Percentiles rank a stretch among this genome's conserved stretches.
Conservation (phyloP, 768 basidiomycete genomes). For the Sporobolomyces pararoseus region DNA sequence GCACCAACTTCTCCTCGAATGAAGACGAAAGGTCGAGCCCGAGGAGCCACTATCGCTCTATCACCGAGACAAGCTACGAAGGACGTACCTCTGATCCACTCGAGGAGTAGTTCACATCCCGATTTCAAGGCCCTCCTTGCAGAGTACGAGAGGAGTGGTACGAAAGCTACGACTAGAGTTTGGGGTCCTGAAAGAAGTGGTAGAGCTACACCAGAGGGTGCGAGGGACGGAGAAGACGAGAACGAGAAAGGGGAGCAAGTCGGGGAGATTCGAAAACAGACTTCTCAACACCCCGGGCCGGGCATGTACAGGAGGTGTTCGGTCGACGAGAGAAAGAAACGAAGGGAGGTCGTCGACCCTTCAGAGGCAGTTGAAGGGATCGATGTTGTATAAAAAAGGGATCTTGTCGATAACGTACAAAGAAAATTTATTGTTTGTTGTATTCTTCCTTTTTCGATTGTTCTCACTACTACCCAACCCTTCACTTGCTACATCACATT, state of each 20-base stretch:
- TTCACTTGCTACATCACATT: not conserved
- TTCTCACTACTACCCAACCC: not conserved
- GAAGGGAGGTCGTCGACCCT: not conserved
- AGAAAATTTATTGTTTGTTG: not conserved
- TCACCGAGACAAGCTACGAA: not conserved
- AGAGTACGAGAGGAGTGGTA: slow-evolving; percentile 2
- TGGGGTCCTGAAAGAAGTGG: not conserved
- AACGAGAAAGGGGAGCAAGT: slow-evolving; percentile 3
- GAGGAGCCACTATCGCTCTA: slow-evolving; percentile 11
- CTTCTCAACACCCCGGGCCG: too few species aligned
- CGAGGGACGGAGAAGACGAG: not conserved
- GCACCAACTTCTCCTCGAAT: slow-evolving; percentile 1
- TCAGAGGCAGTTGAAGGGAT: slow-evolving; percentile 7
- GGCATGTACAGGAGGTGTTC: not conserved
- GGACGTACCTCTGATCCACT: slow-evolving; percentile 8
- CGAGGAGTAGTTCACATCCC: slow-evolving; percentile 29
- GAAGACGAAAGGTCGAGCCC: not conserved
- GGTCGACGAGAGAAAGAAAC: slow-evolving; percentile 2
- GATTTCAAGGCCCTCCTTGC: slow-evolving; percentile 23
- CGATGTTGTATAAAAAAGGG: not conserved
- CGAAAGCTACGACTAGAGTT: slow-evolving; percentile 27
- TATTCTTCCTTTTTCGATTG: not conserved
- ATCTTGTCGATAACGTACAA: not conserved
- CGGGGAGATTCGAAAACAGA: too few species aligned
- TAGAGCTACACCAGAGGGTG: not conserved